These are phyloP conservation scores for Stereocaulon alpinum DNA, from an alignment of 495 filamentous ascomycete genomes.

Conservation along the genomic window DNA sequence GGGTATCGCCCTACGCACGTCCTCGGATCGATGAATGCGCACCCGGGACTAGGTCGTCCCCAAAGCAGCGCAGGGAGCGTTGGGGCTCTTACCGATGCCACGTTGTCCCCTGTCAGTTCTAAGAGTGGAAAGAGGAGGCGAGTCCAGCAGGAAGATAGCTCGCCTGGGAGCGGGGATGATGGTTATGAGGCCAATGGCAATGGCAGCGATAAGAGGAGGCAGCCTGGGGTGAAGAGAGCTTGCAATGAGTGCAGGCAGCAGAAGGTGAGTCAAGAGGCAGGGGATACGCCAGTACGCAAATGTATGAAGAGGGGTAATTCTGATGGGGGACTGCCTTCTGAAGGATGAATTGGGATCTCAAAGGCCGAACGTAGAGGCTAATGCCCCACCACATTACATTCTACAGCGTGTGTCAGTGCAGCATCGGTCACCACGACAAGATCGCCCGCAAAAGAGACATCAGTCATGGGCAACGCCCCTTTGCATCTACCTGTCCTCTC, in stretches of 20 bases:
- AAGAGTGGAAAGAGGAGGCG: slow-evolving; percentile 33
- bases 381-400: no score
- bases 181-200: slow-evolving; percentile 46
- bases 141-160: slow-evolving; percentile 45
- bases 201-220: slow-evolving; percentile 46
- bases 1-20: background rate
- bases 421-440: no score
- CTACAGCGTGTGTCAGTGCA: no score
- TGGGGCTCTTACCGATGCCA: slow-evolving; percentile 3
- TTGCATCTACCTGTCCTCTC: no score
- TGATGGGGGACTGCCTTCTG: no score
- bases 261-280: slow-evolving; percentile 48
- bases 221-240: slow-evolving; percentile 72
- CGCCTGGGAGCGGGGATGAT: slow-evolving; percentile 59
- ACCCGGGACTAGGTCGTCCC: slow-evolving; percentile 7
- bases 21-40: slow-evolving; percentile 10
- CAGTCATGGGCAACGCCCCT: no score
- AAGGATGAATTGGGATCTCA: no score
- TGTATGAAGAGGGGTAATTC: no score
- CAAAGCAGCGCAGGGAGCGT: slow-evolving; percentile 15
- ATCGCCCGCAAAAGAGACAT: no score
- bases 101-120: slow-evolving; percentile 11
- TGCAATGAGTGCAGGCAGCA: slow-evolving; percentile 95
- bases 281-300: no score
- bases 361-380: no score